Conservation (phyloP, 805 yeast genomes). For the Kregervanrija delftensis region DNA sequence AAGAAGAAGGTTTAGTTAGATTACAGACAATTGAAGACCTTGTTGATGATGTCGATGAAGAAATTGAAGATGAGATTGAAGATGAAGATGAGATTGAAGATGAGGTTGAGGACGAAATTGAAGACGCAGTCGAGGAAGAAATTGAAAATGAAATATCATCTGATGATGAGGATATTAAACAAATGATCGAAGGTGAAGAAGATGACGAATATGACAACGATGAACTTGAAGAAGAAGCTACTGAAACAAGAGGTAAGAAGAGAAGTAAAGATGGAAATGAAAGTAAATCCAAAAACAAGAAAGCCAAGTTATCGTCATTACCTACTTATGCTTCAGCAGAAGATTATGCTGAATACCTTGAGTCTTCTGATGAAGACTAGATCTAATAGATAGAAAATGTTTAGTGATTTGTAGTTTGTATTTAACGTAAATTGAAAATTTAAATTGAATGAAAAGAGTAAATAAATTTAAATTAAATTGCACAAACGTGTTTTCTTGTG, state of each 20-base stretch:
- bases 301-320: slow-evolving; percentile 52
- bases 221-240: slow-evolving; percentile 14
- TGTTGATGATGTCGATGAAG: slow-evolving; percentile 26
- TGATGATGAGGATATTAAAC: slow-evolving; percentile 22
- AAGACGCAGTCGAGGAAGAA: slow-evolving; percentile 13
- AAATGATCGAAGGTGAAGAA: slow-evolving; percentile 17
- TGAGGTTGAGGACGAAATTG: slow-evolving; percentile 14
- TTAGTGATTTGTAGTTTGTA: no score
- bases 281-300: slow-evolving; percentile 20
- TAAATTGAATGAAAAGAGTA: no score
- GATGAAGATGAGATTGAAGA: slow-evolving; percentile 12
- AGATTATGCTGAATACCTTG: slow-evolving; percentile 70
- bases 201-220: slow-evolving; percentile 23
- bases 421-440: no score
- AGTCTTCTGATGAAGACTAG: slow-evolving; percentile 51
- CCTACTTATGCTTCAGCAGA: slow-evolving; percentile 89
- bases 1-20: slow-evolving; percentile 27
- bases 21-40: slow-evolving; percentile 22
- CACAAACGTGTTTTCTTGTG: no score
- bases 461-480: no score
- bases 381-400: no score
- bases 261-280: slow-evolving; percentile 12
- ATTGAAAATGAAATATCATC: slow-evolving; percentile 21
- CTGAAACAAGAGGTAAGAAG: slow-evolving; percentile 12
- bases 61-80: slow-evolving; percentile 17